Evolutionary conservation across 1,139 yeast species (phyloP).

Genomic region (Ogataea hybrid): DNA sequence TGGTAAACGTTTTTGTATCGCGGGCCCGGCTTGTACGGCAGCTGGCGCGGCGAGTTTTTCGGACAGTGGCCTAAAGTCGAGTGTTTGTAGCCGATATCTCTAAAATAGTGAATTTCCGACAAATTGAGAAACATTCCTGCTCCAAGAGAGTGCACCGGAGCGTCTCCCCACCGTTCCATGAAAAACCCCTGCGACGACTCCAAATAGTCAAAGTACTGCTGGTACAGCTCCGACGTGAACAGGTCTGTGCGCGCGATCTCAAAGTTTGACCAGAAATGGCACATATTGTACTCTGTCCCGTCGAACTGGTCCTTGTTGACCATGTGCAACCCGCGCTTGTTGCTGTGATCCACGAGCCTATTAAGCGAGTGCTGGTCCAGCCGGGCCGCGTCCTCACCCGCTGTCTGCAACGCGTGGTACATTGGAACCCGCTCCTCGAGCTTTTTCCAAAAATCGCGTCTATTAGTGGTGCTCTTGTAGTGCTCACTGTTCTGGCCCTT

Average conservation of each 20-base stretch:
- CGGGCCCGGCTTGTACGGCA: constrained; percentile 40
- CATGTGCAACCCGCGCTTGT: constrained; percentile 34
- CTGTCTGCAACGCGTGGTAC: constrained; percentile 24
- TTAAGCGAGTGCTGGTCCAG: constrained; percentile 33
- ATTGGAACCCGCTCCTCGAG: constrained; percentile 21
- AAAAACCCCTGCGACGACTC: constrained; percentile 80
- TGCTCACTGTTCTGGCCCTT: constrained; percentile 25
- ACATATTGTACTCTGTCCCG: constrained; percentile 68
- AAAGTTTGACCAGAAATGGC: constrained; percentile 94
- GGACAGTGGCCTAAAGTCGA: constrained; percentile 85
- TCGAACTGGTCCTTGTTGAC: constrained; percentile 54
- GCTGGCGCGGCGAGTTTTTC: constrained; percentile 54
- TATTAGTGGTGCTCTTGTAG: constrained; percentile 29
- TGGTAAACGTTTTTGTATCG: constrained; percentile 27
- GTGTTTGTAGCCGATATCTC: constrained; percentile 88
- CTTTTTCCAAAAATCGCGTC: constrained; percentile 20
- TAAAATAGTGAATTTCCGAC: constrained; percentile 76
- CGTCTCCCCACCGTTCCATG: constrained; percentile 94
- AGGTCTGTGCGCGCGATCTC: constrained; percentile 82
- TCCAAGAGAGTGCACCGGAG: constrained; percentile 86
- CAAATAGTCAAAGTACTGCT: constrained; percentile 60
- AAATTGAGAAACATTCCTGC: constrained; percentile 68
- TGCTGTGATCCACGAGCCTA: constrained; percentile 32
- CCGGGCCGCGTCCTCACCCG: constrained; percentile 24
- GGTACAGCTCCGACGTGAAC: constrained; percentile 62